phyloP scores from a whole-genome alignment of 2,329 filamentous ascomycete species.

The Pseudogymnoascus sp. region DNA sequence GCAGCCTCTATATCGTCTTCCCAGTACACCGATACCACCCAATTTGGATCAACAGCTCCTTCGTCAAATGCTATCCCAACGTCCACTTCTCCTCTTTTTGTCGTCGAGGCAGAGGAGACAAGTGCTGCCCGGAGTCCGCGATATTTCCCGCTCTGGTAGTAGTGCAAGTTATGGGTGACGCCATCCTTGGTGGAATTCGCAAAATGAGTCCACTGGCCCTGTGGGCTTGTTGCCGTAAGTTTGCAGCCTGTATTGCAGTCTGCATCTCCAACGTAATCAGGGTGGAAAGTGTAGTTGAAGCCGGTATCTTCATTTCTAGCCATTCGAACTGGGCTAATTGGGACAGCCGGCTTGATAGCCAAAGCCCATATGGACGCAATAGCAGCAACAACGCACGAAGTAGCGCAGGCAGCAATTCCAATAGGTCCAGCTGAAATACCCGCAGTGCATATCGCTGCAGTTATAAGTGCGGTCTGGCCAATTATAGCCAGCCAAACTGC shows the following conservation, averaged over 20 bases:
- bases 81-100: not conserved
- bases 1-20: not conserved
- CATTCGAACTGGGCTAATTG: too few species aligned
- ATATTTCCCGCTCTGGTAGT: not conserved
- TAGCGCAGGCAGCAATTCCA: too few species aligned
- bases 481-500: too few species aligned
- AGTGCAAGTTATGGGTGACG: too few species aligned
- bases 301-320: too few species aligned
- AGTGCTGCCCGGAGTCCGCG: not conserved
- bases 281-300: not conserved
- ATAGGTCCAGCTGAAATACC: too few species aligned
- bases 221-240: not conserved
- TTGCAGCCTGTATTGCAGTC: not conserved
- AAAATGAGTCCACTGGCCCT: not conserved
- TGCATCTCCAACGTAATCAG: not conserved
- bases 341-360: too few species aligned
- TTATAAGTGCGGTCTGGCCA: too few species aligned
- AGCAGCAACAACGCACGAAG: too few species aligned
- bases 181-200: not conserved
- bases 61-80: not conserved
- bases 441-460: too few species aligned
- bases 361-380: too few species aligned
- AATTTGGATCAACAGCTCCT: not conserved
- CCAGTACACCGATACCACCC: not conserved
- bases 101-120: not conserved